A percentile compares a stretch with the other conserved stretches of the same genome.
Conservation (phyloP, 352 stramenopile species). For the Pythium biforme region DNA sequence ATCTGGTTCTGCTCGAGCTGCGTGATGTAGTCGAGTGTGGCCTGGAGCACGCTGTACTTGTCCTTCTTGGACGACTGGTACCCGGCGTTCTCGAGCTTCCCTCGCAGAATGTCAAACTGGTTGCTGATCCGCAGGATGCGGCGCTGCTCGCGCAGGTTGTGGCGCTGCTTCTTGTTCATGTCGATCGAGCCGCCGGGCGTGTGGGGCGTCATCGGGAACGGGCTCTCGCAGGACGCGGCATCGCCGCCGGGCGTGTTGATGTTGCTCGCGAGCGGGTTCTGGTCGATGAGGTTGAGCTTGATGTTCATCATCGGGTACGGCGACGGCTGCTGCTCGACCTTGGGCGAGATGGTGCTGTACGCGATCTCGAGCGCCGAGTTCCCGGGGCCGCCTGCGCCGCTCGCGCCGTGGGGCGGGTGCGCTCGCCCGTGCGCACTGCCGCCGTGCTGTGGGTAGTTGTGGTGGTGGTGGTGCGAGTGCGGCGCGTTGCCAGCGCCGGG, state of each 20-base stretch:
- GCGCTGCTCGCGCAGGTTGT: constrained; percentile 81
- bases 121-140: constrained; percentile 83
- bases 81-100: constrained; percentile 68
- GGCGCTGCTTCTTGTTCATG: constrained; percentile 81
- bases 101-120: constrained; percentile 79
- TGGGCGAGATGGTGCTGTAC: constrained; percentile 80
- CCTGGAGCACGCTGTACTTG: constrained; percentile 84
- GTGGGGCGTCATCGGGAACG: constrained; percentile 57
- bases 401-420: not conserved
- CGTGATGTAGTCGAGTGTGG: constrained; percentile 81
- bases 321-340: constrained; percentile 49
- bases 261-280: constrained; percentile 51
- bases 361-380: constrained; percentile 64
- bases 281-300: constrained; percentile 82
- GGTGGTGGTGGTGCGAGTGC: constrained; percentile 5
- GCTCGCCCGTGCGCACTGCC: not conserved
- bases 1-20: constrained; percentile 67
- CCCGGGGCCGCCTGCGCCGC: not conserved
- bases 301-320: constrained; percentile 82
- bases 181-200: constrained; percentile 54
- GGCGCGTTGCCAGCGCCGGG: not conserved
- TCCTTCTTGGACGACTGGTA: constrained; percentile 83
- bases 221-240: constrained; percentile 67
- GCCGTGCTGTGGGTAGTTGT: not conserved
- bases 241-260: constrained; percentile 43